phyloP scores from a whole-genome alignment of 306 rosid genomes.

The Sechiopsis laciniata region DNA sequence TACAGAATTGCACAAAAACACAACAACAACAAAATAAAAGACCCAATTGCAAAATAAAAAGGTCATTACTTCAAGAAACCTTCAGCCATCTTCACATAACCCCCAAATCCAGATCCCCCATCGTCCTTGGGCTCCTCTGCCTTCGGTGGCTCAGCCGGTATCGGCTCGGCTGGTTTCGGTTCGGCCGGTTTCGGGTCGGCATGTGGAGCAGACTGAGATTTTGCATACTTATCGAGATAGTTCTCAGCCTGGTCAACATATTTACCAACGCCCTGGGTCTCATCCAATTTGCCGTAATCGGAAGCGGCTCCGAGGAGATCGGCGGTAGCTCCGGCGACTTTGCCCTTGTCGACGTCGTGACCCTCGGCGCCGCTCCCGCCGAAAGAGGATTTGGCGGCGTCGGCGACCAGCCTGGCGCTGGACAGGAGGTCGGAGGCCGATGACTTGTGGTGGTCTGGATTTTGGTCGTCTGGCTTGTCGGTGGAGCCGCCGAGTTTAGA shows the following conservation, averaged over 20 bases:
- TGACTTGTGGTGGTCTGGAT: background rate
- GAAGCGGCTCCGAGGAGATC: constrained; percentile 24
- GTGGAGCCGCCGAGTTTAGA: constrained; percentile 1
- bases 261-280: background rate
- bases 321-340: constrained; percentile 17
- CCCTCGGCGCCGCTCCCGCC: background rate
- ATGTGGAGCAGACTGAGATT: background rate
- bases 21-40: background rate
- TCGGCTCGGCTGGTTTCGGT: background rate
- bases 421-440: constrained; percentile 20
- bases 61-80: constrained; percentile 17
- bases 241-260: constrained; percentile 19
- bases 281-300: constrained; percentile 18
- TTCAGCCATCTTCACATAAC: constrained; percentile 21
- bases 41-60: background rate
- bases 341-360: constrained; percentile 9
- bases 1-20: background rate
- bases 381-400: constrained; percentile 14
- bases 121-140: background rate
- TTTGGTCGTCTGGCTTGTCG: constrained; percentile 7
- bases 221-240: constrained; percentile 12
- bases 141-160: too few relatives aligned
- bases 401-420: constrained; percentile 24
- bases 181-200: background rate
- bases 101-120: constrained; percentile 16